Evolutionary conservation across 805 yeast species (phyloP).

Genomic region (Candida stauntonica): DNA sequence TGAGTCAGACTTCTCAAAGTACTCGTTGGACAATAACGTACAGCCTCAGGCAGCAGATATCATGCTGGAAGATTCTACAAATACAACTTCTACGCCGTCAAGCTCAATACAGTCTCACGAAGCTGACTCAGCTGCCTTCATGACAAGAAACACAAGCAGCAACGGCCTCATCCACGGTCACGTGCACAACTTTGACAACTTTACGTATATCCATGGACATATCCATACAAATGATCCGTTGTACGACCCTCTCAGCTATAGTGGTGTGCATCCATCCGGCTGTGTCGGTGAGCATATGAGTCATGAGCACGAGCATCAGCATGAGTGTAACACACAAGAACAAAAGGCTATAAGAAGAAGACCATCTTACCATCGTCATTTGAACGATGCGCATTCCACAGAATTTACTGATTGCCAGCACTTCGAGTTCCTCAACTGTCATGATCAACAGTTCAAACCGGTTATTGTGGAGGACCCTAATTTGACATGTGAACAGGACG

Average conservation of each 20-base stretch:
- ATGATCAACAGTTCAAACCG: slow-evolving; percentile 22
- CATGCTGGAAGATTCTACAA: too few species aligned
- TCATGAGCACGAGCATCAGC: too few species aligned
- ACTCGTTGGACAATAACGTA: slow-evolving; percentile 7
- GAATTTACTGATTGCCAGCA: slow-evolving; percentile 34
- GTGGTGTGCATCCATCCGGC: too few species aligned
- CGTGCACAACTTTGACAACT: slow-evolving; percentile 55
- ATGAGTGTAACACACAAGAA: too few species aligned
- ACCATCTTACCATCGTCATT: slow-evolving; percentile 17
- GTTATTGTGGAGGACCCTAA: slow-evolving; percentile 16
- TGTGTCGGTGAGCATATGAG: too few species aligned
- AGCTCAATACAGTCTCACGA: too few species aligned
- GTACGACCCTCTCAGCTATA: not conserved
- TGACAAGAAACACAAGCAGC: not conserved
- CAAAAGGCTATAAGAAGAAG: slow-evolving; percentile 4
- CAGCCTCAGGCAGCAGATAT: too few species aligned
- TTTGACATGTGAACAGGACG: slow-evolving; percentile 22
- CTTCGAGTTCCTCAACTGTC: slow-evolving; percentile 39
- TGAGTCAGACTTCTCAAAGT: slow-evolving; percentile 11
- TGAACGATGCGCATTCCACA: slow-evolving; percentile 17
- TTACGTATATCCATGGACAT: slow-evolving; percentile 67
- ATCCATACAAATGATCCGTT: slow-evolving; percentile 39
- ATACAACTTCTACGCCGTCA: too few species aligned
- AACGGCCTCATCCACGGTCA: slow-evolving; percentile 63
- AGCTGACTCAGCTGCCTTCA: not conserved